Evolutionary conservation across 257 asterid species (phyloP), one percentile per base, ranked within the genome.

Genomic region (Gardenia jasminoides): DNA sequence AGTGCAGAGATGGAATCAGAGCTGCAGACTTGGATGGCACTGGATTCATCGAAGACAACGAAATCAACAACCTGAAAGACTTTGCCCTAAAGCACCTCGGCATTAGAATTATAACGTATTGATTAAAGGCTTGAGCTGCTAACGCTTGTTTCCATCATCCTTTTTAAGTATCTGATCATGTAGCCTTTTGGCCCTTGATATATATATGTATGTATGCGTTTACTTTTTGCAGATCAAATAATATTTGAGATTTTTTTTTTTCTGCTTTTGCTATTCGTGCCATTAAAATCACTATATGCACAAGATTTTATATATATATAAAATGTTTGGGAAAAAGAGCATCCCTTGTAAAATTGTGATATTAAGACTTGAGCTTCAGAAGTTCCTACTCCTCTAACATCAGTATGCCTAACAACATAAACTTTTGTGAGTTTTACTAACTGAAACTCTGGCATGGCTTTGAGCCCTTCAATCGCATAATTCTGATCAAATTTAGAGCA

Each of bases 21-120:
- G 8, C 24, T 36, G 90, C 82, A 13, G 90, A 86, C 77, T 52
- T 39, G 22, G 78, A 83, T 15, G 67, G 52, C 66, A 73, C 80
- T 31, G 91, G 91, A 30, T 79, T 16, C 83, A 85, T 89, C 36
- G 88, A 85, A 28, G 88, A 83, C 8, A 5, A 43, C 7, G 91
- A 89, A 58, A 76, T 86, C 48, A 20, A 33, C 24, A 12, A 80
- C 39, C 88, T 89, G 9, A 79, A 70, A 3, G 88, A 82, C 1
- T 86, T 87, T 61, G 92, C 90, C 1, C 52, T 79, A 1, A 83
- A 78, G 19, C 10, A 83, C 62, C 78, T 89, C 33, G 87, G 88
- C 36, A 20, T 87, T 22, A 64, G 65, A 20, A 71, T 85, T 76
- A 15, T 82, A 0, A 70, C 70, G 10, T 75, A 75, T 28, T 78